A percentile compares a stretch with the other conserved stretches of the same genome.
These are phyloP conservation scores for Isatis tinctoria DNA, from an alignment of 345 rosid genomes.

Conservation along the genomic window DNA sequence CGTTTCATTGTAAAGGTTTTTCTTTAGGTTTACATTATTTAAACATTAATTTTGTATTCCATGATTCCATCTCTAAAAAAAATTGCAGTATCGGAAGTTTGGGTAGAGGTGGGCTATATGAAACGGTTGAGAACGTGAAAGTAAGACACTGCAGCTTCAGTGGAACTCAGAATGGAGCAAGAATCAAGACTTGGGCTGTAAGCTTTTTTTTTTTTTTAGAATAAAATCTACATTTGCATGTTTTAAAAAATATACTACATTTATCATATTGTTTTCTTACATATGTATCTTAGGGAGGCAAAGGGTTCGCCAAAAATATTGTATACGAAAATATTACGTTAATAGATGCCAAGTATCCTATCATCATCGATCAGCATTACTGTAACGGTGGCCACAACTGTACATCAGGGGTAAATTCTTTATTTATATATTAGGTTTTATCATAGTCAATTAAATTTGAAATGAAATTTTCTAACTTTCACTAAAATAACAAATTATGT, in stretches of 20 bases:
- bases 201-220: not conserved
- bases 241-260: too few relatives aligned
- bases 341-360: not conserved
- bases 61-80: not conserved
- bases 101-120: not conserved
- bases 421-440: not conserved
- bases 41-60: not conserved
- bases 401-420: not conserved
- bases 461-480: too few relatives aligned
- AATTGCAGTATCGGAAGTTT: slow-evolving; percentile 8
- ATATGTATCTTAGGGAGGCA: slow-evolving; percentile 1
- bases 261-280: too few relatives aligned
- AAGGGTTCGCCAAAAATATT: slow-evolving; percentile 14
- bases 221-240: not conserved
- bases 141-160: not conserved
- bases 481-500: too few relatives aligned
- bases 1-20: too few relatives aligned
- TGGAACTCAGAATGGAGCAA: slow-evolving; percentile 12
- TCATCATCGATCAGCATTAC: slow-evolving; percentile 17
- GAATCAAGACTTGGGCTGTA: slow-evolving; percentile 25
- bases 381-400: not conserved
- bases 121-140: slow-evolving; percentile 2
- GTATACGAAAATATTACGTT: not conserved
- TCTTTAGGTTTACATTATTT: too few relatives aligned
- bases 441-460: too few relatives aligned